These are phyloP conservation scores for Colletotrichum cereale DNA, from an alignment of 2,329 filamentous ascomycete genomes.

Conservation along the genomic window DNA sequence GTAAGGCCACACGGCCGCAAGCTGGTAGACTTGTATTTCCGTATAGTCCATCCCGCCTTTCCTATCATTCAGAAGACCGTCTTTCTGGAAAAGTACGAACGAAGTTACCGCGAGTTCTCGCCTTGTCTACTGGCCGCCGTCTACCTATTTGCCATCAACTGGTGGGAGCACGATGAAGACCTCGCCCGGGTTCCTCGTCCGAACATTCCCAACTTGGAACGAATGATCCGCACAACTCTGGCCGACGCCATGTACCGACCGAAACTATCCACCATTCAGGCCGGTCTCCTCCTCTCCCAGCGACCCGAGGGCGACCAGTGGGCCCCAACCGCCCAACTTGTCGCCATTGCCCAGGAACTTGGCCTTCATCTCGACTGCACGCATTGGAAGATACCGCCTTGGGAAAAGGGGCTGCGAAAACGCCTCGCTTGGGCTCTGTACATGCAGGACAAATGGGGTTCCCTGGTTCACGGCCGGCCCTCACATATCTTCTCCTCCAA, in stretches of 20 bases:
- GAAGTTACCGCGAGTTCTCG: conserved; percentile 79
- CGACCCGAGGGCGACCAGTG: conserved; percentile 83
- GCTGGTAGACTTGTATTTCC: conserved; percentile 85
- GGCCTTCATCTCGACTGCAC: conserved; percentile 91
- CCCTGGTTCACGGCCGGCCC: conserved; percentile 85
- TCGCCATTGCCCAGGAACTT: conserved; percentile 88
- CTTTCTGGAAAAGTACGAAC: conserved; percentile 82
- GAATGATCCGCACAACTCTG: conserved; percentile 78
- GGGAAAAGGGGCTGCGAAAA: conserved; percentile 88
- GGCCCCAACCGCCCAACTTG: conserved; percentile 87
- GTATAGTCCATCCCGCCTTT: conserved; percentile 82
- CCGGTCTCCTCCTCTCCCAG: conserved; percentile 80
- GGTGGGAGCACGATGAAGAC: conserved; percentile 82
- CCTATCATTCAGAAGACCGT: conserved; percentile 86
- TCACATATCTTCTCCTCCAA: conserved; percentile 78
- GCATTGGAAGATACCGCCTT: conserved; percentile 86
- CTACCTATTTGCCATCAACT: conserved; percentile 88
- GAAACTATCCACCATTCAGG: conserved; percentile 85
- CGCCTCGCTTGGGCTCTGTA: conserved; percentile 91
- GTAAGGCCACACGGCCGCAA: conserved; percentile 82
- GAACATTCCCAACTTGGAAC: conserved; percentile 79
- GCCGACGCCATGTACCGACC: conserved; percentile 84
- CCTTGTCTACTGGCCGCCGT: conserved; percentile 83
- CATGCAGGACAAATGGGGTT: conserved; percentile 94
- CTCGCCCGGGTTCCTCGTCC: conserved; percentile 75